phyloP scores from a whole-genome alignment of 768 basidiomycete genomes.

The Tulasnella sp. region DNA sequence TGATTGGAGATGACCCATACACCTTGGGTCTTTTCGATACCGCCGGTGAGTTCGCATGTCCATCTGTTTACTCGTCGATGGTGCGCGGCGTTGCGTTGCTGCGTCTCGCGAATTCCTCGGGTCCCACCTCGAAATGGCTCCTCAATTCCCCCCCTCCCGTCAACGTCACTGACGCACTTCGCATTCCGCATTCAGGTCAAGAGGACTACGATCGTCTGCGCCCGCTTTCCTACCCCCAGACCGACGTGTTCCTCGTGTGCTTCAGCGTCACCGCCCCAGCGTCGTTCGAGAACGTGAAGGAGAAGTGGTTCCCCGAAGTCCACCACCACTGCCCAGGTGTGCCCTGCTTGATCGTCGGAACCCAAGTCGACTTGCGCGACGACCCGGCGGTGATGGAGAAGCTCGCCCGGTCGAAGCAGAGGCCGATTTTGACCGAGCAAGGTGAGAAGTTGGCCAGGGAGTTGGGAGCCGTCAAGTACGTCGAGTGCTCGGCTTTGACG shows the following conservation, averaged over 20 bases:
- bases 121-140: neutral
- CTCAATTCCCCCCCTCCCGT: neutral
- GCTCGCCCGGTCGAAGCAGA: conserved; percentile 90
- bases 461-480: conserved; percentile 96
- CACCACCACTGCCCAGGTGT: conserved; percentile 99
- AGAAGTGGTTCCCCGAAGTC: conserved; percentile 99
- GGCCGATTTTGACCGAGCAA: conserved; percentile 75
- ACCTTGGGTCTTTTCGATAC: conserved; percentile 98
- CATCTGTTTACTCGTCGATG: neutral
- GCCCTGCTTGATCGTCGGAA: conserved; percentile 97
- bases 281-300: conserved; percentile 99
- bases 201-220: conserved; percentile 99
- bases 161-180: neutral
- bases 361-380: conserved; percentile 94
- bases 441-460: conserved; percentile 95
- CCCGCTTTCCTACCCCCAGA: conserved; percentile 98
- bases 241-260: conserved; percentile 98
- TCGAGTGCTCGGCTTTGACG: conserved; percentile 97
- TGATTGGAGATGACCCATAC: conserved; percentile 99
- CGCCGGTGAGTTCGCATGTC: conserved; percentile 53
- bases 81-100: neutral
- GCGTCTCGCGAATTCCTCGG: neutral
- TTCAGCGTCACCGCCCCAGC: conserved; percentile 98
- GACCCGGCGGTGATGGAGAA: conserved; percentile 91
- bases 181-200: conserved; percentile 50